phyloP scores from a whole-genome alignment of 805 yeast genomes.

The Ogataea pini region DNA sequence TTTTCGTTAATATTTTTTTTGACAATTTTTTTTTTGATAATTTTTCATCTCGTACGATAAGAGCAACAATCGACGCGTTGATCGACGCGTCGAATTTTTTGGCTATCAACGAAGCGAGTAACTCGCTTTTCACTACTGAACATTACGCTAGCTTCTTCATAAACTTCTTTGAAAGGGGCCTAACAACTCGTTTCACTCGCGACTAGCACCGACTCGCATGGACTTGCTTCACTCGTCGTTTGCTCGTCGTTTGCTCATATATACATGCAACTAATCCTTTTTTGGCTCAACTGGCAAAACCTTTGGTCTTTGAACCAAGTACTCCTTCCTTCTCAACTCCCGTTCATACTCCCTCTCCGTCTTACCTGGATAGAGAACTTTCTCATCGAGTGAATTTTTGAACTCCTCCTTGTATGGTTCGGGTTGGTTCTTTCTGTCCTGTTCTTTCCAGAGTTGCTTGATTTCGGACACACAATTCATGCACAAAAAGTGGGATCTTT shows the following conservation, averaged over 20 bases:
- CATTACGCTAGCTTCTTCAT: neutral
- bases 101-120: no score
- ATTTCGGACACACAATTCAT: conserved; percentile 90
- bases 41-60: neutral
- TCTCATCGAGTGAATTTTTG: conserved; percentile 58
- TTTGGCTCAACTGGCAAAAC: conserved; percentile 52
- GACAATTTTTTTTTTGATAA: neutral
- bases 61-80: neutral
- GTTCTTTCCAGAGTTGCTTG: conserved; percentile 62
- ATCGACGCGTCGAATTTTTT: neutral
- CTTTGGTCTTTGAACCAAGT: conserved; percentile 54
- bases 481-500: conserved; percentile 87
- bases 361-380: conserved; percentile 74
- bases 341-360: conserved; percentile 46
- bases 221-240: no score
- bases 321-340: conserved; percentile 54
- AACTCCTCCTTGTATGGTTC: conserved; percentile 44
- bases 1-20: neutral
- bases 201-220: no score
- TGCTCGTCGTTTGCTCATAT: neutral
- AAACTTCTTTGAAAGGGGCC: no score
- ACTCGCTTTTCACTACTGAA: no score
- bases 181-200: no score
- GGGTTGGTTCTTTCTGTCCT: conserved; percentile 30
- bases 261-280: conserved; percentile 8